Evolutionary conservation across 78 protist genomes (phyloP).

Genomic region (Isochrysis galbana): DNA sequence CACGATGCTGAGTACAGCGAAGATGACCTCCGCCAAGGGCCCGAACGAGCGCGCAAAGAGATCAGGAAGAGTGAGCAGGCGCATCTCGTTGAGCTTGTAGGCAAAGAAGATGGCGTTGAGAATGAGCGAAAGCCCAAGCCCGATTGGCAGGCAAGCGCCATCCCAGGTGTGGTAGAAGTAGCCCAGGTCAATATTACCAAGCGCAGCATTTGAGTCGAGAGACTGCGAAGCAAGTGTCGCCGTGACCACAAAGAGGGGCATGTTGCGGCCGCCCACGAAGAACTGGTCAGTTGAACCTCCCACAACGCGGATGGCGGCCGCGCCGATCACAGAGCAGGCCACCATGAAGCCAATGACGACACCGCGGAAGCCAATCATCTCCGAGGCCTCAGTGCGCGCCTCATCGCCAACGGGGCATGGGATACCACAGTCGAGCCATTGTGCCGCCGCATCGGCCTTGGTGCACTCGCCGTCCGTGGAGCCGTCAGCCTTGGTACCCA

Average conservation of each 20-base stretch:
- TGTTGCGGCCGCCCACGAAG: slow-evolving; percentile 22
- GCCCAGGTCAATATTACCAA: not conserved
- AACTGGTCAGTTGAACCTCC: not conserved
- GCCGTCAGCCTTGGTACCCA: not conserved
- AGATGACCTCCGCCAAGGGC: not conserved
- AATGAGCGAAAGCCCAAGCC: slow-evolving; percentile 10
- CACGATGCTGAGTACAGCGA: not conserved
- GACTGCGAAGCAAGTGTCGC: not conserved
- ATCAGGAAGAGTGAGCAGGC: slow-evolving; percentile 26
- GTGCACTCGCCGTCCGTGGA: not conserved
- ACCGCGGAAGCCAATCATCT: not conserved
- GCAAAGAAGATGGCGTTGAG: slow-evolving; percentile 8
- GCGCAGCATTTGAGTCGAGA: not conserved
- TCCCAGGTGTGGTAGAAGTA: slow-evolving; percentile 27
- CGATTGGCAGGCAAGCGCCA: slow-evolving; percentile 12
- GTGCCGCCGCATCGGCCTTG: not conserved
- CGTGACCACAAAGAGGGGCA: not conserved
- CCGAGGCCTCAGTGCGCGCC: not conserved
- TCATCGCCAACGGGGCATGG: not conserved
- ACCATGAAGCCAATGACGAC: not conserved
- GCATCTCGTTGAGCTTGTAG: not conserved
- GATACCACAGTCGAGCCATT: slow-evolving; percentile 7
- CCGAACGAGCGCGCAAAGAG: not conserved
- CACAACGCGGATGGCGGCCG: not conserved
- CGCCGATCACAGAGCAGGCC: not conserved